phyloP scores from a whole-genome alignment of 2,329 filamentous ascomycete species.

The Arthrobotrys conoides region DNA sequence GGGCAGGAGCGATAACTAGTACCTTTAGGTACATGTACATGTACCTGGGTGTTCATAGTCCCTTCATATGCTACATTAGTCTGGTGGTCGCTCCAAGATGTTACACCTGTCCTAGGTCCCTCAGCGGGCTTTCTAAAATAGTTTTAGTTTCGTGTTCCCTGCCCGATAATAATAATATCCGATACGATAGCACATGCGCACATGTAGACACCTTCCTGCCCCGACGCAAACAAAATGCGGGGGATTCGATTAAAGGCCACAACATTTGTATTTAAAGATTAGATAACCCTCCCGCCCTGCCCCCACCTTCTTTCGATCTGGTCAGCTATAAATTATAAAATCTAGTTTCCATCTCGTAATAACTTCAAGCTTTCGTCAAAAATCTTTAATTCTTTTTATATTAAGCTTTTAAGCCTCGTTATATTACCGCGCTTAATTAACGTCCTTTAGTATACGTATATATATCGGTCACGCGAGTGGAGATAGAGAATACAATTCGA shows the following conservation, averaged over 20 bases:
- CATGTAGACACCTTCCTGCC: not conserved
- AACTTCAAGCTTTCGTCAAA: not conserved
- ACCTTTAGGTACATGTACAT: not conserved
- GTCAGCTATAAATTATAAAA: not conserved
- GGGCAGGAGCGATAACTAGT: too few relatives aligned
- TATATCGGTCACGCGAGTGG: not conserved
- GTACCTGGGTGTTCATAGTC: not conserved
- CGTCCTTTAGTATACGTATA: not conserved
- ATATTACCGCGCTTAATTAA: not conserved
- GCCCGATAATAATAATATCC: not conserved
- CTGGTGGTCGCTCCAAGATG: too few relatives aligned
- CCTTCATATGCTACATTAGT: too few relatives aligned
- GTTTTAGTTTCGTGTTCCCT: too few relatives aligned
- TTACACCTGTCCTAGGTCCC: too few relatives aligned
- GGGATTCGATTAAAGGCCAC: too few relatives aligned
- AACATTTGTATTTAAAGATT: constrained; percentile 27
- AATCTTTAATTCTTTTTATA: not conserved
- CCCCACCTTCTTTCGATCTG: too few relatives aligned
- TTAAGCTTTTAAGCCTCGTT: constrained; percentile 13
- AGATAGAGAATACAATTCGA: not conserved
- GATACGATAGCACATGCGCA: constrained; percentile 6
- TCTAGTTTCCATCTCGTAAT: constrained; percentile 23
- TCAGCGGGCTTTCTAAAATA: too few relatives aligned
- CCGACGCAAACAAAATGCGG: constrained; percentile 5
- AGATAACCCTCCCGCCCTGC: not conserved